A percentile compares a stretch with the other conserved stretches of the same genome.
Conservation (phyloP, 345 rosid genomes). For the Boechera divaricarpa region DNA sequence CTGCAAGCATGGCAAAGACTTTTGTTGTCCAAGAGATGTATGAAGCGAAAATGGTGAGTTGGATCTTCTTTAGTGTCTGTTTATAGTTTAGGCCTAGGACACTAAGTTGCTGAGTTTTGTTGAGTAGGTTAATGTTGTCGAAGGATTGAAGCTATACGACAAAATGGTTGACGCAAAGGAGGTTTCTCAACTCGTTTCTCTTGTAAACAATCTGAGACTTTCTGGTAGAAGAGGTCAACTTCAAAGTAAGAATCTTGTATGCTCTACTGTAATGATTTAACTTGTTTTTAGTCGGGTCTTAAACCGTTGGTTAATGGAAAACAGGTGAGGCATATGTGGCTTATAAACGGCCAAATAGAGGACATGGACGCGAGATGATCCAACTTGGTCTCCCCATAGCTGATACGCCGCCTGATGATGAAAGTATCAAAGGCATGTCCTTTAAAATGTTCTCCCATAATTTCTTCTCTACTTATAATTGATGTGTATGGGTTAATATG, state of each 20-base stretch:
- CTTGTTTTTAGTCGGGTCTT: constrained; percentile 8
- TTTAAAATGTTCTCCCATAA: background rate
- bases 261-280: background rate
- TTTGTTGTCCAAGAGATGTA: constrained; percentile 66
- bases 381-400: constrained; percentile 85
- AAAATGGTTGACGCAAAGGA: constrained; percentile 59
- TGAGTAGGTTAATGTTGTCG: constrained; percentile 87
- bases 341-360: constrained; percentile 79
- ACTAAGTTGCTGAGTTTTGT: constrained; percentile 7
- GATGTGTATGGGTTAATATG: constrained; percentile 3
- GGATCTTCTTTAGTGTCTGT: constrained; percentile 22
- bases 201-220: constrained; percentile 73
- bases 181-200: constrained; percentile 68
- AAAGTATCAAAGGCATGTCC: constrained; percentile 68
- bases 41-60: constrained; percentile 75
- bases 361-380: constrained; percentile 96
- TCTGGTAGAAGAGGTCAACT: constrained; percentile 80
- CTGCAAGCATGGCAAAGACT: constrained; percentile 54
- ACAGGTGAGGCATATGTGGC: constrained; percentile 79
- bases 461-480: background rate
- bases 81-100: constrained; percentile 1
- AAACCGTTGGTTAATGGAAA: constrained; percentile 38
- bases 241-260: constrained; percentile 65
- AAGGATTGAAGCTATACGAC: constrained; percentile 83
- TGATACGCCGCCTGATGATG: constrained; percentile 77